phyloP scores from a whole-genome alignment of 129 eudicot genomes.

The Chrysanthemum makinoi region DNA sequence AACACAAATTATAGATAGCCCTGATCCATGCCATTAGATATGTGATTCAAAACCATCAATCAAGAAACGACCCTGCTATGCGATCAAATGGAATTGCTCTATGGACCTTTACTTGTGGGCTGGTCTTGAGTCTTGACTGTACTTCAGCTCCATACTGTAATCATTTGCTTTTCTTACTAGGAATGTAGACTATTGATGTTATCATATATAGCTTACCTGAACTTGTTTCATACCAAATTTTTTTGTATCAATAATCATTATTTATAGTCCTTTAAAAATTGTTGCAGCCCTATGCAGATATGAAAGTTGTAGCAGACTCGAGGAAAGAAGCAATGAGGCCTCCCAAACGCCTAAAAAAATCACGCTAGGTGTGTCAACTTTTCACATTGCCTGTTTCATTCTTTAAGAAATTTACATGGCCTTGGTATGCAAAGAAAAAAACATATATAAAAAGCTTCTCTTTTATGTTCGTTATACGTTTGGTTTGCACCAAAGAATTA shows the following conservation, averaged over 20 bases:
- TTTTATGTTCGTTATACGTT: too few species aligned
- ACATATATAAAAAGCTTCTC: not conserved
- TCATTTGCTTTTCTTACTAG: not conserved
- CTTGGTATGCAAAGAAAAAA: conserved; percentile 6
- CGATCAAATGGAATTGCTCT: not conserved
- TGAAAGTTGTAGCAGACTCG: conserved; percentile 42
- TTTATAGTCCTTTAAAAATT: conserved; percentile 1
- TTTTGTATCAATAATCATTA: conserved; percentile 1
- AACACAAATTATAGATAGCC: too few species aligned
- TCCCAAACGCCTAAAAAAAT: conserved; percentile 47
- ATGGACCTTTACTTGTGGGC: not conserved
- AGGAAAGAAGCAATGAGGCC: conserved; percentile 55
- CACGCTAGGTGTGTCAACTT: conserved; percentile 36
- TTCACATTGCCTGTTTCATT: not conserved
- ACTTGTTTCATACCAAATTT: not conserved
- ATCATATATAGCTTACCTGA: not conserved
- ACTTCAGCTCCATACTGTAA: not conserved
- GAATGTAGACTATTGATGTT: not conserved
- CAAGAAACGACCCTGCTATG: not conserved
- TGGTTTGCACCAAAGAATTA: too few species aligned
- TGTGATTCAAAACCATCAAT: too few species aligned
- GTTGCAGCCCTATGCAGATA: conserved; percentile 40
- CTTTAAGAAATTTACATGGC: not conserved
- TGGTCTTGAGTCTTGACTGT: not conserved
- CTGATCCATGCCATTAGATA: too few species aligned